Base-by-base conservation (phyloP, 176 grass and related monocot genomes). In the Microstegium vimineum region DNA sequence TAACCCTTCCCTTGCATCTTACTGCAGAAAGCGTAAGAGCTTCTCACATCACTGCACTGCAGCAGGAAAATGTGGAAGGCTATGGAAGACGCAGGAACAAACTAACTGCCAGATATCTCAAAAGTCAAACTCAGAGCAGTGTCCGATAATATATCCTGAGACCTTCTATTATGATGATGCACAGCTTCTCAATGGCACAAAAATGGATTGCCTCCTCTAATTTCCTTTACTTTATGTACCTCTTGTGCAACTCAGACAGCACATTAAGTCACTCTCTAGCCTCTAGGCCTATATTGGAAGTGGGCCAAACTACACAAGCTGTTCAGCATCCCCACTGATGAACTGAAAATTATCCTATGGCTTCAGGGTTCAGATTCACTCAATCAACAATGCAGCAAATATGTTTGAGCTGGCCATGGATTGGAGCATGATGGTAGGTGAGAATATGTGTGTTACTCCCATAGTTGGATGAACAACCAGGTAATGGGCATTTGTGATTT, bases 181-280 rank as follows among this genome's bases (percentile, higher is more conserved):
- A 71, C 40, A 15, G 15, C 46, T 43, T 72, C 41, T 71, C 72
- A 71, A 79, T 84, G 66, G 36, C 59, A 73, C 22, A 46, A 41
- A 79, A 66, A 74, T 16, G 35, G 37, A 12, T 59, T 60, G 57
- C 52, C 31, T 83, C 57, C 32, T 77, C 32, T 25, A 18, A 11
- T 88, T 64, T 63, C 80, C 23, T 83, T 82, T 72, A 33, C 32
- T 42, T 52, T 56, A 42, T 80, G 79, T 64, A 66, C 27, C 26
- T 79, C 81, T 73, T 45, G 59, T 36, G 26, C 67, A 73, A n/a
- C 67, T 83, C 67, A 26, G 74, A 8, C 52, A 83, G 0, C 73
- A 77, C 57, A 66, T 86, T 42, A 66, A 80, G 69, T 34, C 69
- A 80, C 11, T 10, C 75, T 62, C 62, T 49, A 30, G 41, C n/a